phyloP scores from a whole-genome alignment of 768 basidiomycete genomes.

The Candolleomyces eurysporus region DNA sequence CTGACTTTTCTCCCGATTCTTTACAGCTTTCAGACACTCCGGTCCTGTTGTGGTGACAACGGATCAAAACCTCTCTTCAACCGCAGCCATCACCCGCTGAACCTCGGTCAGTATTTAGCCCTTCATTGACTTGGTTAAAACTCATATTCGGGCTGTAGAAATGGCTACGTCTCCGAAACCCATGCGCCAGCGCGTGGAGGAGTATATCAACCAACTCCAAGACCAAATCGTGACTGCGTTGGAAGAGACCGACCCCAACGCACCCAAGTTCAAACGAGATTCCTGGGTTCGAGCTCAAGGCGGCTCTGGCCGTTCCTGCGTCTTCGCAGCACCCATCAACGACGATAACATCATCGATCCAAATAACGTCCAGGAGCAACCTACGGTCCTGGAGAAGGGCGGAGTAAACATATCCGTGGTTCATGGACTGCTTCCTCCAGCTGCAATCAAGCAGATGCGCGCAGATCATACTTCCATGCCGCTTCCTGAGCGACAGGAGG shows the following conservation, averaged over 20 bases:
- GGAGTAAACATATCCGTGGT: slow-evolving; percentile 95
- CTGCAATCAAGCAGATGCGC: slow-evolving; percentile 92
- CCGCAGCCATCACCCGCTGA: too few relatives aligned
- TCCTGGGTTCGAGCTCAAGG: slow-evolving; percentile 73
- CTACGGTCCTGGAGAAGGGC: slow-evolving; percentile 83
- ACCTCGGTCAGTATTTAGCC: too few relatives aligned
- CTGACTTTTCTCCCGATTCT: too few relatives aligned
- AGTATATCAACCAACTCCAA: slow-evolving; percentile 76
- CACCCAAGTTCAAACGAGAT: slow-evolving; percentile 77
- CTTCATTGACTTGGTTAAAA: too few relatives aligned
- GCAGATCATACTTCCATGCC: slow-evolving; percentile 83
- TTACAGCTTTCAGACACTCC: too few relatives aligned
- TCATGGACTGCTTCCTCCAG: slow-evolving; percentile 81
- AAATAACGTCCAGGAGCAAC: slow-evolving; percentile 13
- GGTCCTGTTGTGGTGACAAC: too few relatives aligned
- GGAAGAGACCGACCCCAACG: slow-evolving; percentile 73
- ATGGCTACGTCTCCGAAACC: slow-evolving; percentile 24
- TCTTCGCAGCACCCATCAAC: slow-evolving; percentile 57
- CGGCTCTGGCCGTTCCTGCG: slow-evolving; percentile 79
- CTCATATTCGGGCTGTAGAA: background rate
- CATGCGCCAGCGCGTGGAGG: slow-evolving; percentile 79
- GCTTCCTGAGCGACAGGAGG: slow-evolving; percentile 54
- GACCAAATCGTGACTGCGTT: slow-evolving; percentile 73
- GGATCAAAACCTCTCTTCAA: too few relatives aligned
- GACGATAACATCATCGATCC: slow-evolving; percentile 22